These are phyloP conservation scores for Cadophora luteo-olivacea DNA, from an alignment of 2,329 filamentous ascomycete genomes.

Conservation along the genomic window DNA sequence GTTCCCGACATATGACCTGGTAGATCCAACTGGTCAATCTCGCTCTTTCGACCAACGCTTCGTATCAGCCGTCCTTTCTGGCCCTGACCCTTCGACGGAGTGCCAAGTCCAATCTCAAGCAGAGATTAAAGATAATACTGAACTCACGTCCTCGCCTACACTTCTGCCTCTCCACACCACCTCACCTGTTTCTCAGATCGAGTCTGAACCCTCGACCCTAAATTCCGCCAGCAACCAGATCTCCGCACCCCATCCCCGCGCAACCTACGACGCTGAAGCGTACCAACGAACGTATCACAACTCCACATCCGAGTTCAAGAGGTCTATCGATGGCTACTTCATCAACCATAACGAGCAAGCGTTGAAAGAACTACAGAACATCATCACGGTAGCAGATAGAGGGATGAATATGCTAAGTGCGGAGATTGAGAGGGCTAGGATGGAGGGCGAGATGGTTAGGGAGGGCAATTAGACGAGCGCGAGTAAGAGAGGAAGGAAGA, in stretches of 20 bases:
- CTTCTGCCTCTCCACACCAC: neutral
- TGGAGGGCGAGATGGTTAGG: constrained; percentile 6
- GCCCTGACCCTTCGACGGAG: constrained; percentile 8
- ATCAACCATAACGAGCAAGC: constrained; percentile 44
- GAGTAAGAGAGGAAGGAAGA: too few species aligned
- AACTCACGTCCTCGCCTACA: neutral
- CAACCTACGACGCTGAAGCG: constrained; percentile 41
- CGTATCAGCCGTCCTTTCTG: constrained; percentile 41
- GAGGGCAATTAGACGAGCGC: neutral
- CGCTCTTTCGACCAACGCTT: constrained; percentile 44
- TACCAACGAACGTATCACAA: constrained; percentile 42
- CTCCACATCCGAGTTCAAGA: constrained; percentile 42
- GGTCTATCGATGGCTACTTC: constrained; percentile 44
- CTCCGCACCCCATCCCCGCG: neutral
- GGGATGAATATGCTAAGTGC: constrained; percentile 40
- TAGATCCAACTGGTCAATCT: constrained; percentile 35
- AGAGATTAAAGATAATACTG: neutral
- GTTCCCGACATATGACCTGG: constrained; percentile 40
- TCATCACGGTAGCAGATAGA: constrained; percentile 43
- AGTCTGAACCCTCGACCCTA: neutral
- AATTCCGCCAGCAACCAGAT: neutral
- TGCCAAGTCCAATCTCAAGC: neutral
- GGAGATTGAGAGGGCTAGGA: constrained; percentile 32
- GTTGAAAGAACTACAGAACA: constrained; percentile 41
- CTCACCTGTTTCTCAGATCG: neutral